phyloP scores from a whole-genome alignment of 305 asterid genomes.

The Salvia sclarea region DNA sequence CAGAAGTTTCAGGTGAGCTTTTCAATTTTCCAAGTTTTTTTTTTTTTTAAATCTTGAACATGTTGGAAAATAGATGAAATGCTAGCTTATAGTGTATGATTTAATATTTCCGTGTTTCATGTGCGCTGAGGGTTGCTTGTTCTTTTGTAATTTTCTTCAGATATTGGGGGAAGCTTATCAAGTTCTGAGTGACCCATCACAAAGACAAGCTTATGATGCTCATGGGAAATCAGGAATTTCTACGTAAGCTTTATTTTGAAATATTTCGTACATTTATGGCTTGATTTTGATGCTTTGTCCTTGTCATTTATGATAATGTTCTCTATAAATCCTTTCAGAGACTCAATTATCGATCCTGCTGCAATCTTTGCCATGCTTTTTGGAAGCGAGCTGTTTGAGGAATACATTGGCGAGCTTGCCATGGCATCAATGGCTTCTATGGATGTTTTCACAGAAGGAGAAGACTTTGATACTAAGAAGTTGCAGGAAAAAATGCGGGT shows the following conservation, averaged over 20 bases:
- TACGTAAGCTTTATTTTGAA: slow-evolving; percentile 54
- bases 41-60: slow-evolving; percentile 9
- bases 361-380: slow-evolving; percentile 99
- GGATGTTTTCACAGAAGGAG: slow-evolving; percentile 84
- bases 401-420: slow-evolving; percentile 98
- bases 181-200: slow-evolving; percentile 90
- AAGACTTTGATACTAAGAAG: slow-evolving; percentile 79
- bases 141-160: slow-evolving; percentile 48
- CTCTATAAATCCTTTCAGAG: slow-evolving; percentile 54
- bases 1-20: slow-evolving; percentile 66
- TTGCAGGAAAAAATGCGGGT: slow-evolving; percentile 96
- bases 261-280: slow-evolving; percentile 14
- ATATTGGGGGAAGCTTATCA: slow-evolving; percentile 99
- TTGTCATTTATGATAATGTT: slow-evolving; percentile 20
- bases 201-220: slow-evolving; percentile 88
- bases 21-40: slow-evolving; percentile 5
- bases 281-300: slow-evolving; percentile 15
- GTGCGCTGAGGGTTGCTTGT: slow-evolving; percentile 23
- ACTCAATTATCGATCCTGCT: slow-evolving; percentile 96
- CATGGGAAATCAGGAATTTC: slow-evolving; percentile 96
- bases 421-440: slow-evolving; percentile 99
- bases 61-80: slow-evolving; percentile 2
- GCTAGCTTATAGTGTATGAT: slow-evolving; percentile 10
- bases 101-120: slow-evolving; percentile 21
- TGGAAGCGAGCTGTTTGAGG: slow-evolving; percentile 99